phyloP scores from a whole-genome alignment of 2,329 filamentous ascomycete genomes.

The Colletotrichum costaricense region DNA sequence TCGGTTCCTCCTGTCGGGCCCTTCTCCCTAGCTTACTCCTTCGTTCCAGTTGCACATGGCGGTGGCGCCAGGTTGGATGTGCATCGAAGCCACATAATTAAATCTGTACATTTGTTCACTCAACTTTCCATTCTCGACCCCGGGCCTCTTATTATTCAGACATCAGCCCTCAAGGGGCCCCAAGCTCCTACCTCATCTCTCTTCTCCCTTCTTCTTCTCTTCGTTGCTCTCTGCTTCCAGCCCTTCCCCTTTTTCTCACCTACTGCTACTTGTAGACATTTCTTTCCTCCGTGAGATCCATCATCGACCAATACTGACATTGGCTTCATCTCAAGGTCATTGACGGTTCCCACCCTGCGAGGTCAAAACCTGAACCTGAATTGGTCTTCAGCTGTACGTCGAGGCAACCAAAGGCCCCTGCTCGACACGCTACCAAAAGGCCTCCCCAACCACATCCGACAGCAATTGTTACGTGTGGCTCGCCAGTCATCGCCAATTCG shows the following conservation, averaged over 20 bases:
- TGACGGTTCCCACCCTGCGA: background rate
- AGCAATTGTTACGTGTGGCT: slow-evolving; percentile 11
- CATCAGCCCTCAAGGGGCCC: slow-evolving; percentile 13
- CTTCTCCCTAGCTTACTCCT: slow-evolving; percentile 24
- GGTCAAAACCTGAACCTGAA: background rate
- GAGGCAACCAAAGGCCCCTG: slow-evolving; percentile 7
- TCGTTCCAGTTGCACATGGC: slow-evolving; percentile 27
- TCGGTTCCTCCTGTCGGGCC: background rate
- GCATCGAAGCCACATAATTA: slow-evolving; percentile 35
- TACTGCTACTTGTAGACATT: background rate
- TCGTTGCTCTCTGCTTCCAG: background rate
- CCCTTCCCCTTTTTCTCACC: background rate
- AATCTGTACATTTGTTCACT: slow-evolving; percentile 25
- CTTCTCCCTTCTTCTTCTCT: background rate
- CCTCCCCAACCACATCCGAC: slow-evolving; percentile 20
- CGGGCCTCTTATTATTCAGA: slow-evolving; percentile 28
- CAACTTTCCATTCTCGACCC: slow-evolving; percentile 20
- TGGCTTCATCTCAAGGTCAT: background rate
- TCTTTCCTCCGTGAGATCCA: background rate
- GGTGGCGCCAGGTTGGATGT: slow-evolving; percentile 26
- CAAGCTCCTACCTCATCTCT: slow-evolving; percentile 8
- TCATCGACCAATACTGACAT: background rate
- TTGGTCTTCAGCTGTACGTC: background rate
- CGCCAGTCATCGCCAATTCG: background rate
- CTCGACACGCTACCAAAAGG: slow-evolving; percentile 4